Evolutionary conservation across 2,329 filamentous ascomycete species (phyloP).

Genomic region (Trichoderma semiorbis): DNA sequence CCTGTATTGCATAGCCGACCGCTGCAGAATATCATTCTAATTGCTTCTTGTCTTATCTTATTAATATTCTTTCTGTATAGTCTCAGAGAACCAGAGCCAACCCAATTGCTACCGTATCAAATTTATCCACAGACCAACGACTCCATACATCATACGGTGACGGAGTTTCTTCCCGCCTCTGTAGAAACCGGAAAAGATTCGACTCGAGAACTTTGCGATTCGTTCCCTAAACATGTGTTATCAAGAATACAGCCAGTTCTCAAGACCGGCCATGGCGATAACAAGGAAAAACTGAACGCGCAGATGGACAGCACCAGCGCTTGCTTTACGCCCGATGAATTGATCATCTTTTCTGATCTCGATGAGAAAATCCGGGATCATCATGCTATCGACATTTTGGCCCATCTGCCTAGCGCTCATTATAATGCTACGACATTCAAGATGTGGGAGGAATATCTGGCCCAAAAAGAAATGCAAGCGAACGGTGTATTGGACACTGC

Average conservation of each 20-base stretch:
- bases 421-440: constrained; percentile 23
- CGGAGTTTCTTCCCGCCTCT: constrained; percentile 29
- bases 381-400: constrained; percentile 43
- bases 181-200: constrained; percentile 25
- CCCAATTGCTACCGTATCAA: neutral
- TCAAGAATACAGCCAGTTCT: constrained; percentile 33
- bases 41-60: neutral
- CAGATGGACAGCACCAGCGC: constrained; percentile 52
- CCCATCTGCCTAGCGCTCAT: constrained; percentile 42
- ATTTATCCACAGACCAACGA: neutral
- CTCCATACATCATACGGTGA: constrained; percentile 27
- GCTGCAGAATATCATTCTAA: neutral
- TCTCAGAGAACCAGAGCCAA: neutral
- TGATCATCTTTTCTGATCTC: constrained; percentile 51
- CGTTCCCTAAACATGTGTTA: constrained; percentile 32
- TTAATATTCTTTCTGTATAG: neutral
- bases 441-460: constrained; percentile 33
- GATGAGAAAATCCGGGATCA: constrained; percentile 43
- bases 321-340: constrained; percentile 40
- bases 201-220: constrained; percentile 29
- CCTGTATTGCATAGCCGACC: constrained; percentile 1
- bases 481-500: constrained; percentile 33
- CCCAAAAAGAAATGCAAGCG: constrained; percentile 35
- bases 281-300: constrained; percentile 31
- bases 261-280: constrained; percentile 33